Evolutionary conservation across 2,329 filamentous ascomycete species (phyloP), one percentile per base, ranked within the genome.

Genomic region (Fusarium falciforme): DNA sequence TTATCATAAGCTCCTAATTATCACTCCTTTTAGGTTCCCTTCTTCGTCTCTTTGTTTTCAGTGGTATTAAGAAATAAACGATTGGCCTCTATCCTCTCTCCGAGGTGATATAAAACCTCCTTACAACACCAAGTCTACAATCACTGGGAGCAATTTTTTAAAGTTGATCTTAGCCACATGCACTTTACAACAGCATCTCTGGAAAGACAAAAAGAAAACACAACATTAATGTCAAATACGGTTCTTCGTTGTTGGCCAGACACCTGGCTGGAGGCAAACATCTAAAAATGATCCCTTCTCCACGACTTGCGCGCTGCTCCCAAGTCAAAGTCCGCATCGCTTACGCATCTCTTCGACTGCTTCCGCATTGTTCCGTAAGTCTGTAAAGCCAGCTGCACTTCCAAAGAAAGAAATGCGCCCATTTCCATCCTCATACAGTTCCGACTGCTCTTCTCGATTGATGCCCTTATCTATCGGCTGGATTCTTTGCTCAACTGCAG

Each of bases 321-420:
- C 14, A 36, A 8, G 31, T 57, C 31, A 57, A 20, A 36, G 20
- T 36, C 16, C 31, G 20, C 57, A 60, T 16, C 57, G 20, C 33
- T 40, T 11, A 2, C 57, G 57, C 10, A 60, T 27, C 25, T 60
- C 36, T 22, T 22, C 36, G 10, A 60, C 57, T 31, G 10, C 36
- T 27, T 60, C 57, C 8, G n/a, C 7, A 20, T 60, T 42, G 22
- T 20, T 60, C 2, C 57, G 36, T 10, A 60, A 2, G 22, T 11
- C 57, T 5, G 22, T 16, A 5, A 60, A 60, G 25, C 36, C 57
- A 42, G 36, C 17, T 25, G 17, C n/a, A 60, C 57, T 60, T 16
- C 58, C 58, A 14, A 47, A 17, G n/a, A 61, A 61, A 10, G 58
- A 61, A 61, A 61, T 44, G 7, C 58, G 27, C n/a, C 58, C 58